Base-by-base conservation (phyloP, 2,329 filamentous ascomycete genomes). In the Stemphylium beticola region DNA sequence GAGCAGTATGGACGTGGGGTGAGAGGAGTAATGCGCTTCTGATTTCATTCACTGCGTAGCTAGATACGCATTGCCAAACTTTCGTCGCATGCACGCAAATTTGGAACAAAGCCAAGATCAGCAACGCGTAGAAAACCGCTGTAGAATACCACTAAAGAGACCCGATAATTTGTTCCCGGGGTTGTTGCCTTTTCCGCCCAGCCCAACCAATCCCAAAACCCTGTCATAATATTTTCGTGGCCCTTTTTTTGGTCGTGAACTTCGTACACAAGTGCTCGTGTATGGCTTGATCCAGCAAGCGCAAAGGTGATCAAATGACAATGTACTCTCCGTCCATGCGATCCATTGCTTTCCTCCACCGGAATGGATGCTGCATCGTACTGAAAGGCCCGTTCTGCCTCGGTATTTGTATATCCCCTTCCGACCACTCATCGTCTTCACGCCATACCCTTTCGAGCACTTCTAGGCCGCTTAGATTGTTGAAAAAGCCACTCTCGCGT, bases 401-500 rank as follows among this genome's bases (percentile, higher is more conserved):
- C n/a, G 57, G 61, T 45, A 60, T 58, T 38, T 61, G 60, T 32
- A 55, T 43, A 29, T 66, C 60, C 36, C 73, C 54, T 12, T 67
- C 68, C 24, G 59, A 51, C 64, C 63, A 65, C 44, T 69, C 68
- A 50, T 76, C 74, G 44, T 86, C 83, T 44, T 82, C 83, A 11
- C 81, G 81, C 93, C 93, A 97, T 14, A 96, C 83, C 66, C 87
- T 87, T 79, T 97, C 93, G 37, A 97, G 77, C 4, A 96, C 86
- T 67, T 95, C 90, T 22, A 97, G 82, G 7, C 90, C 92, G 6
- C 90, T 89, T 36, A 96, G 83, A 72, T 96, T 97, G 77, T 96
- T 97, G 81, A 92, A 91, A 77, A 97, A 97, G 1, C 93, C 93
- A 49, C 90, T 93, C 62, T 93, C 89, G 26, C 87, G 85, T 81